A percentile compares a stretch with the other conserved stretches of the same genome.
phyloP scores from a whole-genome alignment of 495 filamentous ascomycete species.

The Talaromyces liani region DNA sequence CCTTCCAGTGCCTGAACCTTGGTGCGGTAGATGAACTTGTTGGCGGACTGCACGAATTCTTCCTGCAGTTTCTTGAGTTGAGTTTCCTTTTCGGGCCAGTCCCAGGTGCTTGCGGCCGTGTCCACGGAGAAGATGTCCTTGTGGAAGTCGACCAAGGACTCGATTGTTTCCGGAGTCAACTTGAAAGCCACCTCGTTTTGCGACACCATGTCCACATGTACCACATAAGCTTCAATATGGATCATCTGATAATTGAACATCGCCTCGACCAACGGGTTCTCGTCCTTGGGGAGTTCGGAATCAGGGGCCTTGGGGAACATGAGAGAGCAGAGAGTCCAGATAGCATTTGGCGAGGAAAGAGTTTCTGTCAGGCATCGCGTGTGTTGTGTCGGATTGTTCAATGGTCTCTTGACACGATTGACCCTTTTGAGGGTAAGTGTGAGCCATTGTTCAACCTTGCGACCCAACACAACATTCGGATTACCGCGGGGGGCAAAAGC shows the following conservation, averaged over 20 bases:
- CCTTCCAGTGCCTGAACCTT: slow-evolving; percentile 87
- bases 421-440: slow-evolving; percentile 95
- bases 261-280: slow-evolving; percentile 83
- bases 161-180: slow-evolving; percentile 94
- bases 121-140: slow-evolving; percentile 94
- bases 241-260: slow-evolving; percentile 91
- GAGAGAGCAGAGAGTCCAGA: slow-evolving; percentile 92
- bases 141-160: slow-evolving; percentile 90
- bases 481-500: slow-evolving; percentile 92
- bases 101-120: slow-evolving; percentile 79
- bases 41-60: slow-evolving; percentile 93
- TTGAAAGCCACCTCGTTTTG: slow-evolving; percentile 98
- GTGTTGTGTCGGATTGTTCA: slow-evolving; percentile 97
- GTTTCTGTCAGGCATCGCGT: slow-evolving; percentile 95
- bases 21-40: slow-evolving; percentile 94
- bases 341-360: slow-evolving; percentile 80
- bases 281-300: slow-evolving; percentile 74
- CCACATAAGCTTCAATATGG: slow-evolving; percentile 94
- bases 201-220: slow-evolving; percentile 98
- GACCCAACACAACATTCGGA: slow-evolving; percentile 91
- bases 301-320: slow-evolving; percentile 92
- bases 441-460: slow-evolving; percentile 95
- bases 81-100: slow-evolving; percentile 94
- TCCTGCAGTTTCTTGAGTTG: slow-evolving; percentile 98
- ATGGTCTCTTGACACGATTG: slow-evolving; percentile 92